These are phyloP conservation scores for Tricholoma matsutake DNA, from an alignment of 768 basidiomycete species.

Conservation along the genomic window DNA sequence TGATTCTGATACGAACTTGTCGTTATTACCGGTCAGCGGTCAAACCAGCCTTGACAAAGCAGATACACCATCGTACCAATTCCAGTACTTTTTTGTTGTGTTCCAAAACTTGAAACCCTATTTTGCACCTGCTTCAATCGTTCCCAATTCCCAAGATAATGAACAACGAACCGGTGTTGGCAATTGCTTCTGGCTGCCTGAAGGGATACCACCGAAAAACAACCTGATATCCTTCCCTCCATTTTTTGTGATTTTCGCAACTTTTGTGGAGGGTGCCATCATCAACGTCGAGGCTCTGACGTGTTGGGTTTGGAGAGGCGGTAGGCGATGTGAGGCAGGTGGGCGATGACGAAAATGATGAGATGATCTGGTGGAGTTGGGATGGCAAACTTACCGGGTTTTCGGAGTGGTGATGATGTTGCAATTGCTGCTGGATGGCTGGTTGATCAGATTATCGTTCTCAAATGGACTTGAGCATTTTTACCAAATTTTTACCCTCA, in stretches of 20 bases:
- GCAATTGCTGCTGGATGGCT: no score
- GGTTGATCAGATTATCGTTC: no score
- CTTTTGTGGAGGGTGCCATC: constrained; percentile 22
- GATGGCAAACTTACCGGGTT: constrained; percentile 54
- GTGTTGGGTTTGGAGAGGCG: constrained; percentile 19
- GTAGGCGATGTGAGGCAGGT: constrained; percentile 10
- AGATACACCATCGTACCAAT: constrained; percentile 11
- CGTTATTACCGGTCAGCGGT: constrained; percentile 7
- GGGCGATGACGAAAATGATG: constrained; percentile 35
- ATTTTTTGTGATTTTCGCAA: constrained; percentile 19
- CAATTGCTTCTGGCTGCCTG: constrained; percentile 14
- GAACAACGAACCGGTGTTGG: constrained; percentile 1
- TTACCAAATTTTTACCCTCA: no score
- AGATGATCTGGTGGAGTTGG: constrained; percentile 67
- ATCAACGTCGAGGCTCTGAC: constrained; percentile 15
- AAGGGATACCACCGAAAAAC: constrained; percentile 31
- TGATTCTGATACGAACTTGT: not conserved
- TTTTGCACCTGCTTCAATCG: no score
- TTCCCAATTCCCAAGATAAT: no score
- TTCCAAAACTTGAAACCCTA: not conserved
- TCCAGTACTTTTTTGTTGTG: constrained; percentile 16
- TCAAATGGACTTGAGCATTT: no score
- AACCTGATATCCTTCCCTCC: constrained; percentile 36
- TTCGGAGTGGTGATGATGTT: constrained; percentile 46
- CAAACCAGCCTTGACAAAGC: not conserved